phyloP scores from a whole-genome alignment of 78 protist species.

The slime mould (Dictyostelium discoideum) region DNA sequence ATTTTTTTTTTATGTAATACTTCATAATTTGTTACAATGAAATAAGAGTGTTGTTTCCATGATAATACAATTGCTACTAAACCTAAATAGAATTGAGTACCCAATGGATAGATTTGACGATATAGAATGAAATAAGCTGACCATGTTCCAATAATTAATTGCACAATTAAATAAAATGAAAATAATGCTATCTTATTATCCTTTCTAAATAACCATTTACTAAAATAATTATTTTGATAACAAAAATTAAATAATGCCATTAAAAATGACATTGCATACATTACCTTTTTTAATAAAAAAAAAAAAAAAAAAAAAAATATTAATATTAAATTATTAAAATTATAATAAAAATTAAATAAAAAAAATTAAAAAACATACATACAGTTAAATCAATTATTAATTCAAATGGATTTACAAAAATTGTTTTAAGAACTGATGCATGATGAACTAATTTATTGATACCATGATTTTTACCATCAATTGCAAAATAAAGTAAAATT shows the following conservation, averaged over 20 bases:
- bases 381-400: not conserved
- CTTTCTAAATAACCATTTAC: not conserved
- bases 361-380: not conserved
- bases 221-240: not conserved
- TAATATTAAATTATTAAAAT: not conserved
- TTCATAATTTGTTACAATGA: conserved; percentile 41
- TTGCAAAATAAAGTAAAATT: not conserved
- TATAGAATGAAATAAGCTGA: not conserved
- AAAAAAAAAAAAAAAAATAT: no score
- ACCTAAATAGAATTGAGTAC: conserved; percentile 17
- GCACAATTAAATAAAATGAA: not conserved
- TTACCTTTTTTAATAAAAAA: not conserved
- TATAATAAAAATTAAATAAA: not conserved
- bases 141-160: not conserved
- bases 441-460: not conserved
- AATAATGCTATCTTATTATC: not conserved
- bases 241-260: not conserved
- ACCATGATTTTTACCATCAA: conserved; percentile 28
- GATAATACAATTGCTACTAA: not conserved
- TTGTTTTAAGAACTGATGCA: not conserved
- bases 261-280: conserved; percentile 42
- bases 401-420: conserved; percentile 50
- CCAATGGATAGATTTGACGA: not conserved
- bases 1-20: not conserved
- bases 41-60: conserved; percentile 44